phyloP scores from a whole-genome alignment of 2,329 filamentous ascomycete genomes.

The Annulohypoxylon truncatum region DNA sequence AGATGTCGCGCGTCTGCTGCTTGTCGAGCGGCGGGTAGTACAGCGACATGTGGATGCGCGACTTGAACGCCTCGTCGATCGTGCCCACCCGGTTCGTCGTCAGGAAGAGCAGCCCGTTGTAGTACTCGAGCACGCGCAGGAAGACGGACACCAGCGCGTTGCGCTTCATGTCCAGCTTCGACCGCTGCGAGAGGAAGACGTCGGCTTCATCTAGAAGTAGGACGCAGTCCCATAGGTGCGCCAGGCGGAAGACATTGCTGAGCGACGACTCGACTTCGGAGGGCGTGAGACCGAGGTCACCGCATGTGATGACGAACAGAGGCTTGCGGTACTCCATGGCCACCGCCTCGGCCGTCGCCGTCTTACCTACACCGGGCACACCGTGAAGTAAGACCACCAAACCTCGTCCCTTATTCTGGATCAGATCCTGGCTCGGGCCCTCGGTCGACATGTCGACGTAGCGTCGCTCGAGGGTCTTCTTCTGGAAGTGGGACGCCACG shows the following conservation, averaged over 20 bases:
- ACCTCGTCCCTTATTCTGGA: slow-evolving; percentile 59
- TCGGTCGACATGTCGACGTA: slow-evolving; percentile 46
- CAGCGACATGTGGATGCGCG: slow-evolving; percentile 55
- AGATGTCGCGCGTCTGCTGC: slow-evolving; percentile 55
- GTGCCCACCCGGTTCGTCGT: slow-evolving; percentile 57
- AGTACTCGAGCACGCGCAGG: slow-evolving; percentile 56
- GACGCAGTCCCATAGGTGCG: slow-evolving; percentile 49
- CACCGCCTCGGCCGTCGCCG: slow-evolving; percentile 58
- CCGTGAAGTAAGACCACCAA: slow-evolving; percentile 60
- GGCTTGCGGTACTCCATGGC: slow-evolving; percentile 57
- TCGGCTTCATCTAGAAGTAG: slow-evolving; percentile 42
- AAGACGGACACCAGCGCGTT: slow-evolving; percentile 48
- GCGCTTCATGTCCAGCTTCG: slow-evolving; percentile 34
- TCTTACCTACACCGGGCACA: slow-evolving; percentile 62
- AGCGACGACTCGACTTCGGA: slow-evolving; percentile 56
- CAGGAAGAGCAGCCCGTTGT: slow-evolving; percentile 56
- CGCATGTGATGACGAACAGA: slow-evolving; percentile 62
- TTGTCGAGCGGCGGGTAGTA: slow-evolving; percentile 54
- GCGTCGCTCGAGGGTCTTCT: slow-evolving; percentile 53
- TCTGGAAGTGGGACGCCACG: slow-evolving; percentile 57
- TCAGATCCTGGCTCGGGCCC: slow-evolving; percentile 54
- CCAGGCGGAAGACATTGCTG: slow-evolving; percentile 57
- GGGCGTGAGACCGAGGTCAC: slow-evolving; percentile 58
- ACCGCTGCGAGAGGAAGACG: slow-evolving; percentile 33
- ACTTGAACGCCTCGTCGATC: slow-evolving; percentile 59